Percentiles rank a stretch among this genome's conserved stretches.
These are phyloP conservation scores for Lasiosphaeris hirsuta DNA, from an alignment of 495 filamentous ascomycete genomes.

Conservation along the genomic window DNA sequence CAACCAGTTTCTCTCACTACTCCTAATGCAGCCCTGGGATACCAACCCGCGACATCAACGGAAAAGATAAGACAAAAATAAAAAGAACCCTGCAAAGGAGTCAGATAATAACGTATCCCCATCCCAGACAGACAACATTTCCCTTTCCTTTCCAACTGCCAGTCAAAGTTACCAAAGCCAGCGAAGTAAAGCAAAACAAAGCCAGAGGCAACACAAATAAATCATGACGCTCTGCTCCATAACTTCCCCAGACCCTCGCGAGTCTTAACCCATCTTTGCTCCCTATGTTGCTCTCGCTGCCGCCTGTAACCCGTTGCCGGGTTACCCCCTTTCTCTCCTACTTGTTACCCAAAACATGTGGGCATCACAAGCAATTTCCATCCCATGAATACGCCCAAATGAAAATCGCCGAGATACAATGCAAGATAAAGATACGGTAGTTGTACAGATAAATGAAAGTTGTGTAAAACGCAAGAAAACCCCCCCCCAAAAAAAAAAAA, in stretches of 20 bases:
- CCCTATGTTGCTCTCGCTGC: neutral
- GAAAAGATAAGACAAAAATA: too few relatives aligned
- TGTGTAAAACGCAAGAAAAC: neutral
- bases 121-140: too few relatives aligned
- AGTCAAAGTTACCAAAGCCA: neutral
- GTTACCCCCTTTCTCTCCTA: too few relatives aligned
- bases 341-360: too few relatives aligned
- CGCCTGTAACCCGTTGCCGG: too few relatives aligned
- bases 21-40: too few relatives aligned
- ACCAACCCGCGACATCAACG: too few relatives aligned
- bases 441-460: neutral
- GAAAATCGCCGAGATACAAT: neutral
- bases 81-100: too few relatives aligned
- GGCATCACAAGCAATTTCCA: neutral
- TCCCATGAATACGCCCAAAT: neutral
- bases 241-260: neutral
- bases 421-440: neutral
- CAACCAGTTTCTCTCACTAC: too few relatives aligned
- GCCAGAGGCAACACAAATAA: neutral
- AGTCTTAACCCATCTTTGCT: neutral
- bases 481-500: slow-evolving; percentile 7
- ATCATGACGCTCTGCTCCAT: neutral
- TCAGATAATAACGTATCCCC: too few relatives aligned
- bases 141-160: too few relatives aligned
- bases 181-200: neutral